Conservation (phyloP, 192 early-diverging fungal species). For the Gryganskiella cystojenkinii region DNA sequence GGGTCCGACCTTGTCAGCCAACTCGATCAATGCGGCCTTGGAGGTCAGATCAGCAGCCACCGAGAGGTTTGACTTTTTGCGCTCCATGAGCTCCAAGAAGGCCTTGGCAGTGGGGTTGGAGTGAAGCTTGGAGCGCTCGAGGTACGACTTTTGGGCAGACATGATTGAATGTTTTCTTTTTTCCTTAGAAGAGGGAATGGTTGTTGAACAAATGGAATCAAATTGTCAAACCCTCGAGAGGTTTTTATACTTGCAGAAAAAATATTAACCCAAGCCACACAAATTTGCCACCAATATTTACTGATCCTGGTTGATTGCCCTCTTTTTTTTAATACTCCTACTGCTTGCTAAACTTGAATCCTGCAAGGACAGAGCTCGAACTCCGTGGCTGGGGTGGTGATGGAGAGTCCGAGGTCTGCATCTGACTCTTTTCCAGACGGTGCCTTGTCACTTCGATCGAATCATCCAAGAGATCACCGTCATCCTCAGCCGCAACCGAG, state of each 20-base stretch:
- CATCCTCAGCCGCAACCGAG: slow-evolving; percentile 10
- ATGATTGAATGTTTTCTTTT: neutral
- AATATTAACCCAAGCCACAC: too few species aligned
- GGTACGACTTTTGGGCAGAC: slow-evolving; percentile 66
- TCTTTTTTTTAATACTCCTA: neutral
- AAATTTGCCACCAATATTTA: too few species aligned
- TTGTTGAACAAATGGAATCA: slow-evolving; percentile 9
- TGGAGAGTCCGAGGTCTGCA: slow-evolving; percentile 24
- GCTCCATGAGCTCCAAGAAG: slow-evolving; percentile 86
- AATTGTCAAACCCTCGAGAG: neutral
- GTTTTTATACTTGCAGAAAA: too few species aligned
- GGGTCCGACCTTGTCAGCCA: slow-evolving; percentile 92
- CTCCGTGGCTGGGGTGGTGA: neutral
- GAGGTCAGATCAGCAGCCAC: slow-evolving; percentile 91
- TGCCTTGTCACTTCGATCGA: slow-evolving; percentile 41
- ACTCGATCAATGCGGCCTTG: slow-evolving; percentile 85
- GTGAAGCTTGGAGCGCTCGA: slow-evolving; percentile 73
- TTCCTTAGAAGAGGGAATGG: neutral
- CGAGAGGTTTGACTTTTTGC: slow-evolving; percentile 91
- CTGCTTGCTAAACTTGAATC: slow-evolving; percentile 41
- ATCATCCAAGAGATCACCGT: slow-evolving; percentile 4
- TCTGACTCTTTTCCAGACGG: slow-evolving; percentile 31
- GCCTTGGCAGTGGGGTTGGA: slow-evolving; percentile 79
- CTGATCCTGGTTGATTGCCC: too few species aligned
- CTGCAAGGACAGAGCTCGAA: slow-evolving; percentile 28